These are phyloP conservation scores for Xerocomellus dryophilus DNA, from an alignment of 768 basidiomycete genomes.

Conservation along the genomic window DNA sequence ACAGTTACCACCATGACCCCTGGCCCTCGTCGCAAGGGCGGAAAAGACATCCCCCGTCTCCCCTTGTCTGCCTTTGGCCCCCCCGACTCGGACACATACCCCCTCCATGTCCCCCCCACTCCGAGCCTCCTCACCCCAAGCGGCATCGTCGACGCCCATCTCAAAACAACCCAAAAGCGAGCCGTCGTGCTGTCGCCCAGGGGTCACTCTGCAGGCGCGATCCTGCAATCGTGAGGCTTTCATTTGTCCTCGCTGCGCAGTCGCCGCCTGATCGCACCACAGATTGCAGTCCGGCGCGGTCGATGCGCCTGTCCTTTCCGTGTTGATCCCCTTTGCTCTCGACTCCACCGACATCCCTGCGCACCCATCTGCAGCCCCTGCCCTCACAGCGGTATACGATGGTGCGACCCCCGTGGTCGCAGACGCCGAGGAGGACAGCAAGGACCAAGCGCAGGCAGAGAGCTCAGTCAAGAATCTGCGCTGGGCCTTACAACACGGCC, in stretches of 20 bases:
- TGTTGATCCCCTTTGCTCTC: slow-evolving; percentile 60
- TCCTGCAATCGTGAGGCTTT: slow-evolving; percentile 40
- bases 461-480: slow-evolving; percentile 52
- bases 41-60: slow-evolving; percentile 67
- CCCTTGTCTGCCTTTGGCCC: slow-evolving; percentile 75
- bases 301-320: slow-evolving; percentile 48
- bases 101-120: slow-evolving; percentile 51
- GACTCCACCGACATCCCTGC: slow-evolving; percentile 42
- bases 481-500: slow-evolving; percentile 63
- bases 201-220: slow-evolving; percentile 33
- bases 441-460: slow-evolving; percentile 26
- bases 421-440: slow-evolving; percentile 19
- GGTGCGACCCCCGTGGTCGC: slow-evolving; percentile 38
- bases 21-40: slow-evolving; percentile 55
- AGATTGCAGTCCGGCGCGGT: slow-evolving; percentile 18
- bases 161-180: slow-evolving; percentile 47
- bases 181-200: slow-evolving; percentile 59
- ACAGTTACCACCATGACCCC: slow-evolving; percentile 13
- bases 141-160: slow-evolving; percentile 65
- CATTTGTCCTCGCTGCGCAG: not conserved
- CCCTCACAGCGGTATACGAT: slow-evolving; percentile 58
- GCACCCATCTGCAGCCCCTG: not conserved
- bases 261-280: not conserved
- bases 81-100: slow-evolving; percentile 67
- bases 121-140: slow-evolving; percentile 65